phyloP scores from a whole-genome alignment of 345 rosid species.

The Heritiera fomes region DNA sequence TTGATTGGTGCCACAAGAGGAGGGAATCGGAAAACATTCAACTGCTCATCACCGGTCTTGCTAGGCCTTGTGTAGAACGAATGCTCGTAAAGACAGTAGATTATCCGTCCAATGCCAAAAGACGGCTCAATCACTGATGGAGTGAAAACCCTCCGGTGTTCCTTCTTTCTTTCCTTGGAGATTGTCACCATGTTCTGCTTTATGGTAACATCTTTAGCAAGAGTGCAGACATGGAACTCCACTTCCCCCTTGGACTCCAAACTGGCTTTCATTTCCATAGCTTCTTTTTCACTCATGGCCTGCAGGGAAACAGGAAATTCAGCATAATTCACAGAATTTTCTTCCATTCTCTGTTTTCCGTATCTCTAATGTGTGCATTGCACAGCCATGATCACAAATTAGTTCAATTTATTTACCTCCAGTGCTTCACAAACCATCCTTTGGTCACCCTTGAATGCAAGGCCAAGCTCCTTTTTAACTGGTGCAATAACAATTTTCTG shows the following conservation, averaged over 20 bases:
- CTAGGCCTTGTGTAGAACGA: conserved; percentile 80
- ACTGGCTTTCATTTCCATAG: conserved; percentile 77
- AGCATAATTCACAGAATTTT: neutral
- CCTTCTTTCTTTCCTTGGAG: conserved; percentile 83
- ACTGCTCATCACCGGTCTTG: conserved; percentile 83
- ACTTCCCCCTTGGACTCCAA: conserved; percentile 80
- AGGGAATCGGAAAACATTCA: conserved; percentile 83
- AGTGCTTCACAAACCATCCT: conserved; percentile 76
- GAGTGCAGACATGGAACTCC: conserved; percentile 71
- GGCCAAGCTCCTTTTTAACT: conserved; percentile 82
- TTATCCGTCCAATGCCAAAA: conserved; percentile 88
- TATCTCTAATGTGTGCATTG: neutral
- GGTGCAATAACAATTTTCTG: conserved; percentile 81
- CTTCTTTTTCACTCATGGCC: conserved; percentile 92
- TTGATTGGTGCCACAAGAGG: conserved; percentile 89
- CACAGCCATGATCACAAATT: neutral
- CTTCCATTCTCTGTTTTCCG: neutral
- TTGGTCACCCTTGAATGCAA: conserved; percentile 80
- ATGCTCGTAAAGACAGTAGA: conserved; percentile 85
- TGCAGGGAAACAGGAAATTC: conserved; percentile 26
- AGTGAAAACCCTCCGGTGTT: conserved; percentile 81
- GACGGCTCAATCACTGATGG: conserved; percentile 95
- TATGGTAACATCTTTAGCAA: conserved; percentile 59
- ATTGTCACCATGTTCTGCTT: conserved; percentile 80
- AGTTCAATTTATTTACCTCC: conserved; percentile 48